Conservation (phyloP, 805 yeast species). For the Metschnikowia dekortorum region DNA sequence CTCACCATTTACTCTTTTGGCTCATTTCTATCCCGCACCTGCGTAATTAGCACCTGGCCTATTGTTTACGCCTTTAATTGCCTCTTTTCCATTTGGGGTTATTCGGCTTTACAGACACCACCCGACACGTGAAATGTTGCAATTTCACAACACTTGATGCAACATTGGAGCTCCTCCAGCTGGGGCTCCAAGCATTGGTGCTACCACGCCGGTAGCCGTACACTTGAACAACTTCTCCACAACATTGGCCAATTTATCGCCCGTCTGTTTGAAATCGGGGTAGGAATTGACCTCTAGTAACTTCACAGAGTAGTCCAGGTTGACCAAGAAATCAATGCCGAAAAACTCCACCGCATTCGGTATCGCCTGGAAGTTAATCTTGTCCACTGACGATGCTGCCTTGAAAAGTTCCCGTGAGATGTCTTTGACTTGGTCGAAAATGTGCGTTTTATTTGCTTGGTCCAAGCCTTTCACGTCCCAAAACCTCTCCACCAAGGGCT, state of each 20-base stretch:
- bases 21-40: too few relatives aligned
- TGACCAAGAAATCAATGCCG: constrained; percentile 86
- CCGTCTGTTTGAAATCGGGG: constrained; percentile 97
- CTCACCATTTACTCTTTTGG: too few relatives aligned
- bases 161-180: not conserved
- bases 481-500: constrained; percentile 60
- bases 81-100: not conserved
- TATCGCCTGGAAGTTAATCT: constrained; percentile 79
- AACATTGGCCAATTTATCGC: constrained; percentile 60
- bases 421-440: constrained; percentile 53
- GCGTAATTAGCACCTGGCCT: not conserved
- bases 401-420: constrained; percentile 66
- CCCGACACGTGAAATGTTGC: not conserved
- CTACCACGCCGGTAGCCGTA: constrained; percentile 45
- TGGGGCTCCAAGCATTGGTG: not conserved
- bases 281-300: constrained; percentile 86
- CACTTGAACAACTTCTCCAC: constrained; percentile 65
- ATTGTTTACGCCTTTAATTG: not conserved
- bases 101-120: not conserved
- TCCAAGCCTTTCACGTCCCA: constrained; percentile 45
- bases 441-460: constrained; percentile 25
- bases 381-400: constrained; percentile 79
- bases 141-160: not conserved
- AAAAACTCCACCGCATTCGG: constrained; percentile 78
- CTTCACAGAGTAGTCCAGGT: constrained; percentile 47